Conservation (phyloP, 371 early-diverging fungal species). For the Mortierella sp. region DNA sequence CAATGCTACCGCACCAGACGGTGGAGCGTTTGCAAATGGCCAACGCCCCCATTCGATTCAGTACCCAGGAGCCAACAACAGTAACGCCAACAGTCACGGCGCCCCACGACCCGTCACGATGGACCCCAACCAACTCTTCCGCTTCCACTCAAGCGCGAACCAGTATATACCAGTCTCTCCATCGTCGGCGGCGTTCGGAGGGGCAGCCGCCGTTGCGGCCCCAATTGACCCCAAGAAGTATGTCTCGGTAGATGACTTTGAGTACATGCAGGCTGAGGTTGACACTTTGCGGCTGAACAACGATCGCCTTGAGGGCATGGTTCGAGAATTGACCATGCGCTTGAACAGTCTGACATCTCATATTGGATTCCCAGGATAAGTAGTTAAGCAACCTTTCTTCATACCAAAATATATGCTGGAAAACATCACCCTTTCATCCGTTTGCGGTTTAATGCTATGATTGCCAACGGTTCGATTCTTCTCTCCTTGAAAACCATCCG, state of each 20-base stretch:
- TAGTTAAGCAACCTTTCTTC: not conserved
- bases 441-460: not conserved
- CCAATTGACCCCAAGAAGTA: conserved; percentile 39
- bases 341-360: conserved; percentile 31
- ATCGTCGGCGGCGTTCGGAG: conserved; percentile 20
- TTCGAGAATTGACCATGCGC: conserved; percentile 46
- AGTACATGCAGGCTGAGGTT: conserved; percentile 59
- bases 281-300: conserved; percentile 54
- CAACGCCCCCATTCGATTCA: conserved; percentile 40
- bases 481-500: not conserved
- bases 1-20: conserved; percentile 26
- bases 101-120: conserved; percentile 43
- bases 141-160: conserved; percentile 43
- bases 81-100: conserved; percentile 18
- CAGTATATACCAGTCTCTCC: conserved; percentile 56
- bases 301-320: conserved; percentile 45
- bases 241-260: conserved; percentile 51
- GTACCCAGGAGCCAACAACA: conserved; percentile 35
- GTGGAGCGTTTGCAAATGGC: conserved; percentile 28
- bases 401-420: not conserved
- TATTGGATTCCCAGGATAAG: conserved; percentile 33
- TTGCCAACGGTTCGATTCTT: not conserved
- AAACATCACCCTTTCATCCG: not conserved
- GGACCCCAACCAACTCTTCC: conserved; percentile 52
- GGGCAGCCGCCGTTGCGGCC: conserved; percentile 7